phyloP scores from a whole-genome alignment of 306 rosid species.

The Castanea sativa region DNA sequence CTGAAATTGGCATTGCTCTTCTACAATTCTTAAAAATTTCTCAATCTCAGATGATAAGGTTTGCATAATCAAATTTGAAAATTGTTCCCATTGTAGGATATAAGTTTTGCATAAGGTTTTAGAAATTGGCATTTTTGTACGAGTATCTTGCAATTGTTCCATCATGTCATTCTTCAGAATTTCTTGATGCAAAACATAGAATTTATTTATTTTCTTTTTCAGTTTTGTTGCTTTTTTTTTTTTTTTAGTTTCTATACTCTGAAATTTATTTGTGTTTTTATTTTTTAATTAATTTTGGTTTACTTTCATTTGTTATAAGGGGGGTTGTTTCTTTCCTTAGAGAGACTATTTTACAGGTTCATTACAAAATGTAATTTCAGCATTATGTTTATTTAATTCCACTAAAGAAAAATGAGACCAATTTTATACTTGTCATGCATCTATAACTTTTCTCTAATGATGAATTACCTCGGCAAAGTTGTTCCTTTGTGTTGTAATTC shows the following conservation, averaged over 20 bases:
- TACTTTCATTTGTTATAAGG: background rate
- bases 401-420: background rate
- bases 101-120: background rate
- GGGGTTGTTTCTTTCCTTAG: background rate
- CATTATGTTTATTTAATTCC: background rate
- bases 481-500: background rate
- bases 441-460: background rate
- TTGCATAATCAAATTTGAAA: background rate
- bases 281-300: background rate
- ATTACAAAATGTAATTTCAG: background rate
- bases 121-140: background rate
- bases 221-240: background rate
- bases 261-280: background rate
- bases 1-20: background rate
- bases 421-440: background rate
- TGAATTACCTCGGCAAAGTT: constrained; percentile 10
- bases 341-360: background rate
- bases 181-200: background rate
- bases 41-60: background rate
- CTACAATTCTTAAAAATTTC: background rate
- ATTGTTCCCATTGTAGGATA: background rate
- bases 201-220: background rate
- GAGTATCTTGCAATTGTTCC: background rate
- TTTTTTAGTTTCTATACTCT: background rate
- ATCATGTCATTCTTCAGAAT: background rate